Conservation (phyloP, 208 protist species). For the Leishmania major region DNA sequence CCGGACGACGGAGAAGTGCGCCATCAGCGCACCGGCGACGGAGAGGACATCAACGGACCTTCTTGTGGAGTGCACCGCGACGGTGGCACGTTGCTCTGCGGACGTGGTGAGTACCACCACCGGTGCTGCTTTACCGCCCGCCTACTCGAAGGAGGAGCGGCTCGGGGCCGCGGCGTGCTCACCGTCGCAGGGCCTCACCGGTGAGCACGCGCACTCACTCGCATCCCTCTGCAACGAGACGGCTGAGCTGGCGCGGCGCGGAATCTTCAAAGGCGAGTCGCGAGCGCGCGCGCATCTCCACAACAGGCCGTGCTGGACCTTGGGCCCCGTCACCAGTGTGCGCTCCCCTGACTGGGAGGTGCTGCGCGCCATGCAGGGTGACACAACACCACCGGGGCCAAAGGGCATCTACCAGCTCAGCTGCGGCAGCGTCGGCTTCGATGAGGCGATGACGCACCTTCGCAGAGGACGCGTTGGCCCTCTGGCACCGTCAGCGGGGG, state of each 20-base stretch:
- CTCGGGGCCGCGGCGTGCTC: not conserved
- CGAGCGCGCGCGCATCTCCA: not conserved
- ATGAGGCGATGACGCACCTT: not conserved
- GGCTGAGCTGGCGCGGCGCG: not conserved
- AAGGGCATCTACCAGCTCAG: not conserved
- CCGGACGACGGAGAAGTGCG: not conserved
- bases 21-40: not conserved
- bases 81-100: not conserved
- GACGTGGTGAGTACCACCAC: not conserved
- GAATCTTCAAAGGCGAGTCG: not conserved
- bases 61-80: not conserved
- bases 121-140: not conserved
- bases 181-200: not conserved
- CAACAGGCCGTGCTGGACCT: not conserved
- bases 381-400: not conserved
- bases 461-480: not conserved
- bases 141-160: not conserved
- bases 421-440: conserved; percentile 5
- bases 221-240: not conserved
- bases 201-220: not conserved
- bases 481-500: not conserved
- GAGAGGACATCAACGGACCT: not conserved
- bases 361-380: not conserved
- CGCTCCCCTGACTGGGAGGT: conserved; percentile 12
- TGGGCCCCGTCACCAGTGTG: not conserved